Conservation (phyloP, 1,284 basidiomycete genomes). For the Flammula alnicola region DNA sequence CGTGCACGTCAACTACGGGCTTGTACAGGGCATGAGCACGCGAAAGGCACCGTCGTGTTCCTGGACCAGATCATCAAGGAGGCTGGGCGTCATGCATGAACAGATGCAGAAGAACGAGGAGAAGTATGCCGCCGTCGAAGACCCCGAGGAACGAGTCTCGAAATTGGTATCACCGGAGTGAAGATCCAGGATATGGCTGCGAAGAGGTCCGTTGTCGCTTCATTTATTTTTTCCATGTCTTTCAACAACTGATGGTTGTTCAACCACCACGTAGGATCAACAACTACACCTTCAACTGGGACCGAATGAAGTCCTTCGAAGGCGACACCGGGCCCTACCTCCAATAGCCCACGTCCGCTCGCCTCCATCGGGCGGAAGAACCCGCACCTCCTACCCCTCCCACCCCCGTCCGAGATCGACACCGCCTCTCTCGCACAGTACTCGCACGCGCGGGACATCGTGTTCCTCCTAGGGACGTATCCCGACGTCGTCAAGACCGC, state of each 20-base stretch:
- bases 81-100: conserved; percentile 93
- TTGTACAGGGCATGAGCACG: conserved; percentile 97
- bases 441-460: conserved; percentile 85
- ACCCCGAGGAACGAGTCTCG: conserved; percentile 85
- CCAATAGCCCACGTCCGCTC: conserved; percentile 97
- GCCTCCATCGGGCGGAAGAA: conserved; percentile 95
- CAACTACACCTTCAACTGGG: conserved; percentile 96
- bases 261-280: conserved; percentile 82
- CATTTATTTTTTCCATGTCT: too few relatives aligned
- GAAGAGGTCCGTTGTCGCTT: conserved; percentile 66
- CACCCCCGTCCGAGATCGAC: conserved; percentile 70
- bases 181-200: conserved; percentile 99
- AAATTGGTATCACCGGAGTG: conserved; percentile 94
- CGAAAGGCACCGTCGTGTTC: conserved; percentile 95
- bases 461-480: conserved; percentile 88
- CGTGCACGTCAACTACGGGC: conserved; percentile 92
- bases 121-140: conserved; percentile 89
- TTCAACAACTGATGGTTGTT: not conserved
- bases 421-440: conserved; percentile 70
- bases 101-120: conserved; percentile 96
- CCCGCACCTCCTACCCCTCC: conserved; percentile 84
- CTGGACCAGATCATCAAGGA: conserved; percentile 94
- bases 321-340: conserved; percentile 97
- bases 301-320: conserved; percentile 95
- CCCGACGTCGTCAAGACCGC: conserved; percentile 91